Conservation (phyloP, 1,284 basidiomycete species). For the Pseudomicrostroma phylloplanum region DNA sequence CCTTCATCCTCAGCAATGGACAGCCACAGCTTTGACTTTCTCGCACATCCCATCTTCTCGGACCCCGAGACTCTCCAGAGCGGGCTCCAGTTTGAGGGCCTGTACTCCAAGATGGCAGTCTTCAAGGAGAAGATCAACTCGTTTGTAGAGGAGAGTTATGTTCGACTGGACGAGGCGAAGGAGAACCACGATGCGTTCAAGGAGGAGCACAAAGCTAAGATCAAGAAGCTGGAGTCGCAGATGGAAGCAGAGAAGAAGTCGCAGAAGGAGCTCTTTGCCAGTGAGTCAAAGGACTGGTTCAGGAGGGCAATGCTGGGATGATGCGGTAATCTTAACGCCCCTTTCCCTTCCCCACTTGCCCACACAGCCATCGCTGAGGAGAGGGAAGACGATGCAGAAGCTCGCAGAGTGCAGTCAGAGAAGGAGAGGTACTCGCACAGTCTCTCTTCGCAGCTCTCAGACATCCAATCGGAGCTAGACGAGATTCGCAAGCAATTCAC, state of each 20-base stretch:
- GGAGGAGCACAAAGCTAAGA: neutral
- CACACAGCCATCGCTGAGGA: constrained; percentile 10
- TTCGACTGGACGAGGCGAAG: constrained; percentile 1
- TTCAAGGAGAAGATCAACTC: neutral
- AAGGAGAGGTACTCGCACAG: neutral
- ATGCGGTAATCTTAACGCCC: neutral
- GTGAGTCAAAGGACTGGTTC: neutral
- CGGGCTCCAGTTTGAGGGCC: constrained; percentile 3
- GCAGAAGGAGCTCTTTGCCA: constrained; percentile 7
- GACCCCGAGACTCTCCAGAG: constrained; percentile 1
- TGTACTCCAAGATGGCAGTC: constrained; percentile 2
- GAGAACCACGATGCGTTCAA: neutral
- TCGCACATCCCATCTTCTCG: constrained; percentile 4
- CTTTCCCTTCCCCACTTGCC: neutral
- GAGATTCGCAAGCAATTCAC: neutral
- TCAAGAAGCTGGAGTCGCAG: constrained; percentile 4
- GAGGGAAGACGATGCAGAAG: constrained; percentile 9
- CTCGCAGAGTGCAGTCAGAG: constrained; percentile 9
- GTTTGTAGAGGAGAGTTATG: constrained; percentile 4
- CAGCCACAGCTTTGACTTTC: constrained; percentile 1
- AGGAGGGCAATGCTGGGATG: neutral
- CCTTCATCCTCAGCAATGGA: neutral
- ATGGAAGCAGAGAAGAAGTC: constrained; percentile 7
- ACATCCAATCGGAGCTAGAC: constrained; percentile 11
- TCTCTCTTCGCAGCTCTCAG: constrained; percentile 6